Conservation (phyloP, 1,139 yeast genomes). For the Debaryomyces coudertii region DNA sequence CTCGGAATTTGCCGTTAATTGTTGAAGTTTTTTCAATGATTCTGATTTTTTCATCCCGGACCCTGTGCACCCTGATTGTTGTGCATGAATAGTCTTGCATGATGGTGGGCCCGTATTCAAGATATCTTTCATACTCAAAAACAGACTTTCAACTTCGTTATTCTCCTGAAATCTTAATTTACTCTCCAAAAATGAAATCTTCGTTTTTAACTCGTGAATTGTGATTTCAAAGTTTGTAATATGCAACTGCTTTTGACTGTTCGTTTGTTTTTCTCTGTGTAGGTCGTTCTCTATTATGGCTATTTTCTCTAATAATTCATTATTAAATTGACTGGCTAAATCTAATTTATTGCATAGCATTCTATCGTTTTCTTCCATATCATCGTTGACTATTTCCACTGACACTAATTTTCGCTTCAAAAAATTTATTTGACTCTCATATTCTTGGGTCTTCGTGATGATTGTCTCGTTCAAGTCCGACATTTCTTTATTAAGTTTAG, state of each 20-base stretch:
- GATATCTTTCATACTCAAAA: conserved; percentile 36
- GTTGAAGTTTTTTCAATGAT: conserved; percentile 27
- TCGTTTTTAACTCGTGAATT: conserved; percentile 25
- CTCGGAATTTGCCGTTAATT: conserved; percentile 18
- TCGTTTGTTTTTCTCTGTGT: conserved; percentile 35
- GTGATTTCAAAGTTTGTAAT: conserved; percentile 42
- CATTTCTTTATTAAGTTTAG: conserved; percentile 26
- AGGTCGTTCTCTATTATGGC: conserved; percentile 47
- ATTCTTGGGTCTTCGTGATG: conserved; percentile 19
- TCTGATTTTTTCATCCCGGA: conserved; percentile 25
- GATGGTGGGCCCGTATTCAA: conserved; percentile 39
- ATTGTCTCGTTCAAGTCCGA: conserved; percentile 25
- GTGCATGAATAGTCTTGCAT: conserved; percentile 3
- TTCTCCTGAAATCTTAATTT: conserved; percentile 8
- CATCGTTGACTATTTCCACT: conserved; percentile 46
- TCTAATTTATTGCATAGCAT: conserved; percentile 36
- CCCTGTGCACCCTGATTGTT: conserved; percentile 3
- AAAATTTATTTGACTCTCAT: conserved; percentile 25
- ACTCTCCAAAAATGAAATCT: conserved; percentile 16
- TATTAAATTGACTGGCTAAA: conserved; percentile 40
- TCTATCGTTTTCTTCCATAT: conserved; percentile 45
- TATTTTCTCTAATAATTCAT: conserved; percentile 44
- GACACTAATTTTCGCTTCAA: conserved; percentile 40
- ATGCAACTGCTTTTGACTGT: conserved; percentile 35
- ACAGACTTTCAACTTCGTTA: conserved; percentile 30